Percentiles rank a stretch among this genome's conserved stretches.
Evolutionary conservation across 176 grass and related monocot genomes (phyloP).

Genomic region (Rhynchospora tenuis): DNA sequence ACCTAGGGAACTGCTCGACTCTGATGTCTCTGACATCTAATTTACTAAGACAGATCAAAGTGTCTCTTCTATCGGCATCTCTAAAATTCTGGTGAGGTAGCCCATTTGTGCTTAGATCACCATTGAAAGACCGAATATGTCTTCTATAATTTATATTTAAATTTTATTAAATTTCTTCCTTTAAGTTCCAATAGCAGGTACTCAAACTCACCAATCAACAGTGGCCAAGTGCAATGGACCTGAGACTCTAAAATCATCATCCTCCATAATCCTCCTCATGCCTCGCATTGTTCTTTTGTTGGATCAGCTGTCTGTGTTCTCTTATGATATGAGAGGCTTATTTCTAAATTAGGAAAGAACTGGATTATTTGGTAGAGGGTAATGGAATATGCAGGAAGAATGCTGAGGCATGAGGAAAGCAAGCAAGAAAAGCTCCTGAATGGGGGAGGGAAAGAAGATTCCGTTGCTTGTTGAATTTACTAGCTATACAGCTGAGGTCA

Average conservation of each 20-base stretch:
- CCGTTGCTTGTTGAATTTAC: not conserved
- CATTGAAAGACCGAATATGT: not conserved
- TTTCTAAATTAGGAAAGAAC: not conserved
- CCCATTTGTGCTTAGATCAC: not conserved
- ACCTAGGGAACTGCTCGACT: too few species aligned
- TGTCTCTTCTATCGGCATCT: not conserved
- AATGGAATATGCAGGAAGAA: not conserved
- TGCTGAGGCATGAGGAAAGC: not conserved
- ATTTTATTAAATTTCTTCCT: not conserved
- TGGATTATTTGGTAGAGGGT: not conserved
- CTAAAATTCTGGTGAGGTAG: not conserved
- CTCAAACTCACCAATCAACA: constrained; percentile 11
- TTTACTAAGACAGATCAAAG: not conserved
- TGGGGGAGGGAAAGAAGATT: not conserved
- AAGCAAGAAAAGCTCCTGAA: not conserved
- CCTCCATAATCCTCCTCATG: not conserved
- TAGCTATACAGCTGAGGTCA: not conserved
- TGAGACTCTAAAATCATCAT: constrained; percentile 7
- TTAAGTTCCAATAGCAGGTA: not conserved
- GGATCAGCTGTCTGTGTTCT: not conserved
- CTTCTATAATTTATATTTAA: not conserved
- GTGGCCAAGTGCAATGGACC: not conserved
- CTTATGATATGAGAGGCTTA: not conserved
- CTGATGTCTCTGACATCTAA: too few species aligned
- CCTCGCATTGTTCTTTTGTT: not conserved